Conservation (phyloP, 75 land plant genomes). For the Sequoia sempervirens region DNA sequence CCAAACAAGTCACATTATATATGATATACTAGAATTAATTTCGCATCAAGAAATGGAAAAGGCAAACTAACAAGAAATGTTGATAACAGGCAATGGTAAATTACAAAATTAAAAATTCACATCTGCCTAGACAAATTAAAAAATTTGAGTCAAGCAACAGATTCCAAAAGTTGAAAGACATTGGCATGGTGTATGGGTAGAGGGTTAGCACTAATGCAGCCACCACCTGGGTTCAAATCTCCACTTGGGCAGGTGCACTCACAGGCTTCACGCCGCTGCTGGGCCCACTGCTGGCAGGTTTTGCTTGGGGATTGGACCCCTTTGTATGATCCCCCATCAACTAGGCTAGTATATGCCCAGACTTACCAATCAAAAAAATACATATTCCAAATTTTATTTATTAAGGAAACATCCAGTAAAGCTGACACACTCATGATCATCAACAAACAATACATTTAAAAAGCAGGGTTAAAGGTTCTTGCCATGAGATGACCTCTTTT, state of each 20-base stretch:
- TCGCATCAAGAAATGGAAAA: background rate
- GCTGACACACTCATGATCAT: background rate
- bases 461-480: slow-evolving; percentile 23
- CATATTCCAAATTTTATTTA: background rate
- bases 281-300: no score
- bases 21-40: background rate
- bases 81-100: background rate
- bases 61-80: background rate
- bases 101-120: background rate
- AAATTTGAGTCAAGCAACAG: background rate
- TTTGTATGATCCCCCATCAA: no score
- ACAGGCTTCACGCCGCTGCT: no score
- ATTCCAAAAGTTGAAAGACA: background rate
- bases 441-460: slow-evolving; percentile 12
- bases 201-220: no score
- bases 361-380: no score
- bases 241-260: no score
- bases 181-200: no score
- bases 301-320: no score
- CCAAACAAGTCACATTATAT: background rate
- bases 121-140: background rate
- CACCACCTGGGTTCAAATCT: no score
- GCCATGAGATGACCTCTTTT: slow-evolving; percentile 40
- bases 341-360: no score
- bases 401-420: background rate